Evolutionary conservation across 2,329 filamentous ascomycete species (phyloP).

Genomic region (Cadophora sp.): DNA sequence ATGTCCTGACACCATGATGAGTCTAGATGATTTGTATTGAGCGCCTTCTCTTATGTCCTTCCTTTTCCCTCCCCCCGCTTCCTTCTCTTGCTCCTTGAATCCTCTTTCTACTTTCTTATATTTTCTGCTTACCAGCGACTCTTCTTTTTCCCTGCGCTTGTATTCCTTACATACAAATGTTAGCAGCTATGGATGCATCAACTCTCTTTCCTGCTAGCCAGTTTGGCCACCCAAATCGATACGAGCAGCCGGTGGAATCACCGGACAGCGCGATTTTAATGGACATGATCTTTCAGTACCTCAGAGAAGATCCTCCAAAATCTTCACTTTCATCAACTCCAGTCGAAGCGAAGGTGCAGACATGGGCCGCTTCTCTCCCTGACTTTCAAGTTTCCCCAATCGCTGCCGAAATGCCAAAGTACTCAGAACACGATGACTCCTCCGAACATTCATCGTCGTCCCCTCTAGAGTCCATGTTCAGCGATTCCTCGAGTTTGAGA

Average conservation of each 20-base stretch:
- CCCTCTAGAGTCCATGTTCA: constrained; percentile 21
- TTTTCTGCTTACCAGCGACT: neutral
- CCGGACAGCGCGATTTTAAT: constrained; percentile 22
- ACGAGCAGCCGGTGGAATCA: constrained; percentile 15
- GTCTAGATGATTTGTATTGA: constrained; percentile 6
- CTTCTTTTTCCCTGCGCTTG: neutral
- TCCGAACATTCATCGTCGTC: constrained; percentile 18
- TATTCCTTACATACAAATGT: neutral
- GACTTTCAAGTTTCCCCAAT: constrained; percentile 15
- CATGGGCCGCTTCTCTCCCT: constrained; percentile 19
- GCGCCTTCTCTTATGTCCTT: constrained; percentile 10
- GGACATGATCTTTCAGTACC: constrained; percentile 25
- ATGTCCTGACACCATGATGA: neutral
- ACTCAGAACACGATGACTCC: constrained; percentile 4
- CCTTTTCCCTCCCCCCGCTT: neutral
- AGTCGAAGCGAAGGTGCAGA: constrained; percentile 10
- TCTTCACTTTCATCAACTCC: constrained; percentile 12
- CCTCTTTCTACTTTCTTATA: constrained; percentile 3
- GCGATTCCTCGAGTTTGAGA: constrained; percentile 21
- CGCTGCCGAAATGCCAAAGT: constrained; percentile 1
- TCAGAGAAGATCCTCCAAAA: constrained; percentile 15
- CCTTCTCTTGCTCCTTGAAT: neutral
- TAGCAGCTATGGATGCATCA: constrained; percentile 13
- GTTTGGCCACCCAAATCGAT: constrained; percentile 5
- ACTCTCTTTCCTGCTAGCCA: constrained; percentile 3